A percentile compares a stretch with the other conserved stretches of the same genome.
Conservation (phyloP, 306 rosid species). For the Vigna mungo region DNA sequence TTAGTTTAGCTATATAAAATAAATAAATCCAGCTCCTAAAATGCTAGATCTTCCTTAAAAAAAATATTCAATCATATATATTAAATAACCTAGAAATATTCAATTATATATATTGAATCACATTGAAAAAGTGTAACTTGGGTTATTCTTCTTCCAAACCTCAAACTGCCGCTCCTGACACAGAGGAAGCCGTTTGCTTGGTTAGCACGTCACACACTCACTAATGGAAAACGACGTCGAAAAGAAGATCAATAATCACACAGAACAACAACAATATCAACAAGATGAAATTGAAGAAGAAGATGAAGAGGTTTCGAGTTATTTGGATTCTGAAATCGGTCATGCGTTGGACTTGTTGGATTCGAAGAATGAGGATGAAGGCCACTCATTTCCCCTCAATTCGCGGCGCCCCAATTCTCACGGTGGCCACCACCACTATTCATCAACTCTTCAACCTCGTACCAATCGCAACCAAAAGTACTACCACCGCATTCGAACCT, state of each 20-base stretch:
- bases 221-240: conserved; percentile 7
- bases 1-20: no score
- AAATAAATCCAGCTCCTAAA: no score
- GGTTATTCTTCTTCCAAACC: not conserved
- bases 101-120: no score
- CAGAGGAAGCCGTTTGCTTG: not conserved
- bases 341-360: conserved; percentile 84
- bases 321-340: conserved; percentile 77
- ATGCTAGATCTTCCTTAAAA: no score
- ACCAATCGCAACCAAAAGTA: conserved; percentile 82
- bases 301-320: conserved; percentile 53
- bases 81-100: no score
- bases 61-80: no score
- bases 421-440: conserved; percentile 72
- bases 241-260: not conserved
- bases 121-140: not conserved
- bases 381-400: conserved; percentile 56
- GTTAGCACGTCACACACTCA: not conserved
- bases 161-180: not conserved
- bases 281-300: not conserved
- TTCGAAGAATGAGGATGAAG: conserved; percentile 55
- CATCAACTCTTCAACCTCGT: conserved; percentile 79
- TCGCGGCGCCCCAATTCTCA: conserved; percentile 89
- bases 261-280: not conserved
- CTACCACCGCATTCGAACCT: conserved; percentile 75